Percentiles rank a stretch among this genome's conserved stretches.
phyloP scores from a whole-genome alignment of 2,329 filamentous ascomycete species.

The Neodidymelliopsis sp. region DNA sequence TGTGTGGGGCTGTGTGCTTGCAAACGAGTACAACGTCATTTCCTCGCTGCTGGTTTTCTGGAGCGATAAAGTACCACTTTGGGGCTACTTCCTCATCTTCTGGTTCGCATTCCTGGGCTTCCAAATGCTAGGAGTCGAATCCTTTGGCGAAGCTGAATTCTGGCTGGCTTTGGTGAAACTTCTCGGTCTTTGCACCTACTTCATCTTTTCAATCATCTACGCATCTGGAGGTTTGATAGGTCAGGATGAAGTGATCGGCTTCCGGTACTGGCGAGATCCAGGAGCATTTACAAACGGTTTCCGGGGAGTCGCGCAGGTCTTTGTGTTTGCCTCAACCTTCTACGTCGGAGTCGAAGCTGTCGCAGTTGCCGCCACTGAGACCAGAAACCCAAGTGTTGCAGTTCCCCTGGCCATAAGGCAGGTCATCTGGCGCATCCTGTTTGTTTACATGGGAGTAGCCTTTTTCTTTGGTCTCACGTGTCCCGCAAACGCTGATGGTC shows the following conservation, averaged over 20 bases:
- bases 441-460: conserved; percentile 55
- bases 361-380: conserved; percentile 47
- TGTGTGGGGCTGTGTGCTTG: conserved; percentile 70
- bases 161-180: conserved; percentile 53
- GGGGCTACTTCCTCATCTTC: conserved; percentile 53
- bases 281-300: conserved; percentile 53
- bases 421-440: conserved; percentile 54
- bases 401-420: conserved; percentile 57
- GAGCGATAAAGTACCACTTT: conserved; percentile 59
- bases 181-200: conserved; percentile 48
- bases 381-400: conserved; percentile 54
- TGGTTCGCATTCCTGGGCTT: conserved; percentile 50
- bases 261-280: conserved; percentile 51
- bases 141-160: conserved; percentile 54
- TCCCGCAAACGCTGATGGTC: conserved; percentile 69
- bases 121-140: conserved; percentile 51
- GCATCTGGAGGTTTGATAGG: conserved; percentile 40
- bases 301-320: conserved; percentile 52
- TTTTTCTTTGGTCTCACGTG: conserved; percentile 69
- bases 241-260: conserved; percentile 44
- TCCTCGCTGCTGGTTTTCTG: conserved; percentile 72
- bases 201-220: conserved; percentile 53
- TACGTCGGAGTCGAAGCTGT: conserved; percentile 49
- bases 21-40: conserved; percentile 76
- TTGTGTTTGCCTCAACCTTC: conserved; percentile 54